These are phyloP conservation scores for Blepharisma undulans DNA, from an alignment of 169 alveolate species.

Conservation along the genomic window DNA sequence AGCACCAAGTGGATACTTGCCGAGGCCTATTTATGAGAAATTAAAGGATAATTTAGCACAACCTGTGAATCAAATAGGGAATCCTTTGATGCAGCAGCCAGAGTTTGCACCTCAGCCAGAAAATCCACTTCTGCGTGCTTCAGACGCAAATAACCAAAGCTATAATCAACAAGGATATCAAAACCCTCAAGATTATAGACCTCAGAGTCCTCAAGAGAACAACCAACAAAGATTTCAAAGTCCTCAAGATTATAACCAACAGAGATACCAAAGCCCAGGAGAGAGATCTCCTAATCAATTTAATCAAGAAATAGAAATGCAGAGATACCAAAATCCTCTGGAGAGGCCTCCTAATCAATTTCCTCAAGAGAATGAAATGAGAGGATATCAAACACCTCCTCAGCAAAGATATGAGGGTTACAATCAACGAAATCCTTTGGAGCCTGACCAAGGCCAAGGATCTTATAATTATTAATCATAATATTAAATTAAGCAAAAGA, in stretches of 20 bases:
- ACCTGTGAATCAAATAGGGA: neutral
- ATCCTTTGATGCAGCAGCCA: neutral
- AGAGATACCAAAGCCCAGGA: neutral
- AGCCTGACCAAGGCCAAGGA: too few species aligned
- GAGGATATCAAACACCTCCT: neutral
- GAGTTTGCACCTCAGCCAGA: neutral
- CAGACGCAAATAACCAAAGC: neutral
- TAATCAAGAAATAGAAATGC: neutral
- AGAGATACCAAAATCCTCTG: neutral
- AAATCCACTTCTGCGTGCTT: neutral
- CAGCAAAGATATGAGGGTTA: neutral
- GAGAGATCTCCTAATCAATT: neutral
- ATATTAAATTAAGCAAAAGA: too few species aligned
- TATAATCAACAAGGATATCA: neutral
- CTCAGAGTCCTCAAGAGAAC: neutral
- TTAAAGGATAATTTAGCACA: neutral
- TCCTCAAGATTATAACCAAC: neutral
- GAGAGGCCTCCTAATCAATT: neutral
- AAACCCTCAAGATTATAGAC: neutral
- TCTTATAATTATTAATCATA: too few species aligned
- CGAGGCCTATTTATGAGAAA: neutral
- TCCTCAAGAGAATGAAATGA: neutral
- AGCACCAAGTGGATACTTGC: constrained; percentile 26
- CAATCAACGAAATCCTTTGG: neutral
- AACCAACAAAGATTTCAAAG: neutral